A percentile compares a stretch with the other conserved stretches of the same genome.
Evolutionary conservation across 805 yeast species (phyloP).

Genomic region (Martiniozyma abietophila): DNA sequence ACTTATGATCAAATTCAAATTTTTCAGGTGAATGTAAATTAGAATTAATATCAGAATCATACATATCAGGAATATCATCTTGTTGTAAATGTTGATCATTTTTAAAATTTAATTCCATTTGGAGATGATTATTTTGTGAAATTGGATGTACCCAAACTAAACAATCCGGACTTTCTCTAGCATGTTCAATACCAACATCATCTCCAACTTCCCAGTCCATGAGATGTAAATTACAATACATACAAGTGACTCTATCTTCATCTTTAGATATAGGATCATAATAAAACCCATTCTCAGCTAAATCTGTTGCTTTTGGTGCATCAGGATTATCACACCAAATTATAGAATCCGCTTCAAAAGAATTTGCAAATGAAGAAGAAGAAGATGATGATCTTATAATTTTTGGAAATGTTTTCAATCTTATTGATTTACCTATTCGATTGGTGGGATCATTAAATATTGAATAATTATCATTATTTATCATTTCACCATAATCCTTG

Average conservation of each 20-base stretch:
- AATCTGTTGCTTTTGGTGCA: slow-evolving; percentile 30
- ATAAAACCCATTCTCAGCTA: slow-evolving; percentile 60
- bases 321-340: slow-evolving; percentile 15
- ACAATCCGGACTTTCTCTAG: slow-evolving; percentile 34
- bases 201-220: slow-evolving; percentile 70
- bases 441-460: slow-evolving; percentile 4
- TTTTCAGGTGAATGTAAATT: too few relatives aligned
- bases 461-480: background rate
- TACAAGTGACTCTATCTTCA: slow-evolving; percentile 52
- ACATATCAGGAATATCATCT: too few relatives aligned
- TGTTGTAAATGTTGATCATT: too few relatives aligned
- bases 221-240: slow-evolving; percentile 51
- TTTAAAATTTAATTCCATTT: too few relatives aligned
- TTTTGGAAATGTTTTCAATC: background rate
- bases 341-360: too few relatives aligned
- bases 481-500: slow-evolving; percentile 1
- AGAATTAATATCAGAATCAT: too few relatives aligned
- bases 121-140: too few relatives aligned
- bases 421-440: background rate
- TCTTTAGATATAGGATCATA: slow-evolving; percentile 30
- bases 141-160: slow-evolving; percentile 3
- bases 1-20: too few relatives aligned
- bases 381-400: too few relatives aligned
- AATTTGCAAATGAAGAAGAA: too few relatives aligned
- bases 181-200: slow-evolving; percentile 53